Base-by-base conservation (phyloP, 495 filamentous ascomycete genomes). In the Lepraria neglecta region DNA sequence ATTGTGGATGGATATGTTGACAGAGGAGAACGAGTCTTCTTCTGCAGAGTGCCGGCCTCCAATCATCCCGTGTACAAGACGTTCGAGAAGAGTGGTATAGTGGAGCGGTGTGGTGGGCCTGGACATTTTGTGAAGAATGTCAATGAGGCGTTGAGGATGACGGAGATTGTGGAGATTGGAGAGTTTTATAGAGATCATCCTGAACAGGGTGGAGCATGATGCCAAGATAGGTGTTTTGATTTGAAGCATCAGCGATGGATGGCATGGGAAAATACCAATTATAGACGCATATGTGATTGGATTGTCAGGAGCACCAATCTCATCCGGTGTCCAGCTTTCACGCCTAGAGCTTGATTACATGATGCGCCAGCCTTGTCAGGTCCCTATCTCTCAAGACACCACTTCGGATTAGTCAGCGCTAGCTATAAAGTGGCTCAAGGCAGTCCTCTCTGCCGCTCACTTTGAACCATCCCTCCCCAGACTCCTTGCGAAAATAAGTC, bases 101-200 rank as follows among this genome's bases (percentile, higher is more conserved):
- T 96, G 17, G 87, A 91, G 42, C 73, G 82, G 44, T 85, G 85
- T 61, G 89, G 94, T 28, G 87, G 94, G 0, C 74, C 81, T 67
- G 67, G 75, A 7, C 85, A 92, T 68, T 95, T 97, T 73, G 88
- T 95, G 17, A 77, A 81, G 24, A 85, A 85, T 67, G 90, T 98
- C 11, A 84, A 90, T 42, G 87, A 95, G 68, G 94, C 94, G 21
- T 70, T 97, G 67, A 82, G 83, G 59, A 69, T 91, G 74, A 87
- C 87, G 4, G 91, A 95, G 72, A 71, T 84, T 12, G 87, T 91
- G 64, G 64, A 61, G 15, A 43, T 68, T 60, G 58, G 31, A 27
- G 70, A 72, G 50, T 62, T 43, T 4, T 68, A 61, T 58, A 42
- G 64, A 45, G 66, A 66, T 55, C 42, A 59, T 54, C 64, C 61